A percentile compares a stretch with the other conserved stretches of the same genome.
These are phyloP conservation scores for Nemania sp. DNA, from an alignment of 2,329 filamentous ascomycete genomes.

Conservation along the genomic window DNA sequence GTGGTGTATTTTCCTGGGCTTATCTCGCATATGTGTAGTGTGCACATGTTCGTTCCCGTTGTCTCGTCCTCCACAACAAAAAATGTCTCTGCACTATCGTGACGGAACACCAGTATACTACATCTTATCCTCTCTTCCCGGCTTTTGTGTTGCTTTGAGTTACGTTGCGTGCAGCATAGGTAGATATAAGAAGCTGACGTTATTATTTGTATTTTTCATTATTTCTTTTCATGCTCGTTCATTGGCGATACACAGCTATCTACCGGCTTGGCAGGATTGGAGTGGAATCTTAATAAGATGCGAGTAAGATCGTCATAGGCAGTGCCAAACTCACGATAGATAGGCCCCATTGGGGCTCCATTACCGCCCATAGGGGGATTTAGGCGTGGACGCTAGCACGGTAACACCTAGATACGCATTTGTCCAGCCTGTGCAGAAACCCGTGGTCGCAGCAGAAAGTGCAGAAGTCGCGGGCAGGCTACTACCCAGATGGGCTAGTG, in stretches of 20 bases:
- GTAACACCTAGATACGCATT: too few species aligned
- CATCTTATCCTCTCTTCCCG: not conserved
- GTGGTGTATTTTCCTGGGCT: slow-evolving; percentile 2
- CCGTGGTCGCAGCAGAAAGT: too few species aligned
- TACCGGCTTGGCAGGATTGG: slow-evolving; percentile 36
- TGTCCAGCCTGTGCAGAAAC: too few species aligned
- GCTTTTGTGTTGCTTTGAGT: not conserved
- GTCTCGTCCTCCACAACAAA: too few species aligned
- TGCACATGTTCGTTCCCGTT: not conserved
- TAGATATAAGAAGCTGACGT: not conserved
- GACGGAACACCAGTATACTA: too few species aligned
- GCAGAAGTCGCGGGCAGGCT: too few species aligned
- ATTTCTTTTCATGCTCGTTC: not conserved
- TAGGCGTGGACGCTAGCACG: not conserved
- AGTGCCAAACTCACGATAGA: slow-evolving; percentile 16
- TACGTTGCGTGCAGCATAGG: too few species aligned
- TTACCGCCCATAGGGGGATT: too few species aligned
- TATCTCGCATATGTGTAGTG: slow-evolving; percentile 4
- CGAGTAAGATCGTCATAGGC: slow-evolving; percentile 18
- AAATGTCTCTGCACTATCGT: too few species aligned
- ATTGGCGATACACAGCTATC: slow-evolving; percentile 17
- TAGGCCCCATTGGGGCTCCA: not conserved
- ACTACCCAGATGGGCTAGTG: too few species aligned
- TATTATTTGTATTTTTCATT: too few species aligned
- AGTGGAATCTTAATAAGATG: not conserved